Percentiles rank a stretch among this genome's conserved stretches.
Evolutionary conservation across 495 filamentous ascomycete genomes (phyloP).

Genomic region (Echria macrotheca): DNA sequence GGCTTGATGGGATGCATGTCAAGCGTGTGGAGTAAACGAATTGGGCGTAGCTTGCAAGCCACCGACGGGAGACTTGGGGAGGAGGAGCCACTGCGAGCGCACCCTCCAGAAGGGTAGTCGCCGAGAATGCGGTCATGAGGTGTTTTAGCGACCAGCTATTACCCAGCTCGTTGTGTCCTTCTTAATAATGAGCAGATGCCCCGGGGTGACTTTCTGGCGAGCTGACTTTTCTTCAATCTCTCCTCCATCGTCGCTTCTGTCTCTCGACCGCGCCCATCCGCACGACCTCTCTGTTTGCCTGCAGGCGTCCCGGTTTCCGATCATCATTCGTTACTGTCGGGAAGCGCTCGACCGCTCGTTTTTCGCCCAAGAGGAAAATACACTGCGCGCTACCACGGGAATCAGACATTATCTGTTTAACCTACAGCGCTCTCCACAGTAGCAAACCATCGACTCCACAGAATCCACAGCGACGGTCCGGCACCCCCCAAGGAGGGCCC

Average conservation of each 20-base stretch:
- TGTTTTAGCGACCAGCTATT: too few species aligned
- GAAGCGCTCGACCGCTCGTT: background rate
- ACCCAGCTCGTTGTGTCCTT: background rate
- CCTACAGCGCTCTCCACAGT: background rate
- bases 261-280: too few species aligned
- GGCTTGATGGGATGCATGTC: background rate
- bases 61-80: constrained; percentile 1
- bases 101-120: background rate
- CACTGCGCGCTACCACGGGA: too few species aligned
- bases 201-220: background rate
- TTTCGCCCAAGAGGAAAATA: background rate
- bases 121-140: constrained; percentile 7
- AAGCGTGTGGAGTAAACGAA: constrained; percentile 4
- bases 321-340: background rate
- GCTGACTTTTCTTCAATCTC: background rate
- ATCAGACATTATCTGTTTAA: background rate
- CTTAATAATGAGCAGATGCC: constrained; percentile 5
- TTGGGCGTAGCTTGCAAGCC: constrained; percentile 5
- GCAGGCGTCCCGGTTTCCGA: too few species aligned
- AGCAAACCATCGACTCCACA: background rate
- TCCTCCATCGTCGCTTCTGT: background rate
- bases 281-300: too few species aligned
- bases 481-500: too few species aligned
- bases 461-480: too few species aligned
- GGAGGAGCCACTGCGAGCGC: constrained; percentile 4